Base-by-base conservation (phyloP, 495 filamentous ascomycete genomes). In the Penicillium paxilli region DNA sequence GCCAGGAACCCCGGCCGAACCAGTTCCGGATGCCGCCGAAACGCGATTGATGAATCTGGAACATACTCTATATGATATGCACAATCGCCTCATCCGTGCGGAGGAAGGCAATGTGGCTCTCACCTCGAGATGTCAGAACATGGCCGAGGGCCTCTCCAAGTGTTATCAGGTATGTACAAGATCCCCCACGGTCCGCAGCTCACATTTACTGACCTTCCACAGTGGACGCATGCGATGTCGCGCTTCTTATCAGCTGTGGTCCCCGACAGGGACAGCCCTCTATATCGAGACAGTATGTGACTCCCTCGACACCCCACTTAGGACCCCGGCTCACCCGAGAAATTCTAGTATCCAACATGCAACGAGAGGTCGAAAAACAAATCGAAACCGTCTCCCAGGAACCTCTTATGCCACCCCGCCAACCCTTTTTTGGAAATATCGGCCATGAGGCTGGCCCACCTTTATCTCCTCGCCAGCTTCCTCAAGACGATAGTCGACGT, bases 391-490 rank as follows among this genome's bases (percentile, higher is more conserved):
- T 84, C 49, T 82, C 87, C 23, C 85, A 88, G 57, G 92, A 96
- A 47, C 72, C 81, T 23, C 76, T 90, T 20, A 83, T 94, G 61
- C 82, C 88, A 32, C 87, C 83, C 25, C 86, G 87, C 50, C 90
- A 87, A 51, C 81, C 87, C 14, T 92, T 87, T 68, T 89, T 93
- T 65, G 82, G 83, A 42, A 87, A 84, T 59, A 74, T 91, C 54
- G 72, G 85, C 28, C 68, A 83, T 21, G 90, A 92, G 47, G 59
- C 76, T 45, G 87, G 87, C 38, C 85, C 89, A 5, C 91, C 94
- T 28, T 75, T 96, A 14, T 97, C 94, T n/a, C 94, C 94, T 23
- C 89, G 91, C 30, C 94, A 97, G 73, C 69, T 91, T 38, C 85
- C 92, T 21, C 86, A 91, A 66, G 91, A 97, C 51, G 92, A 96